Evolutionary conservation across 208 protist species (phyloP).

Genomic region (Endotrypanum monterogeii): DNA sequence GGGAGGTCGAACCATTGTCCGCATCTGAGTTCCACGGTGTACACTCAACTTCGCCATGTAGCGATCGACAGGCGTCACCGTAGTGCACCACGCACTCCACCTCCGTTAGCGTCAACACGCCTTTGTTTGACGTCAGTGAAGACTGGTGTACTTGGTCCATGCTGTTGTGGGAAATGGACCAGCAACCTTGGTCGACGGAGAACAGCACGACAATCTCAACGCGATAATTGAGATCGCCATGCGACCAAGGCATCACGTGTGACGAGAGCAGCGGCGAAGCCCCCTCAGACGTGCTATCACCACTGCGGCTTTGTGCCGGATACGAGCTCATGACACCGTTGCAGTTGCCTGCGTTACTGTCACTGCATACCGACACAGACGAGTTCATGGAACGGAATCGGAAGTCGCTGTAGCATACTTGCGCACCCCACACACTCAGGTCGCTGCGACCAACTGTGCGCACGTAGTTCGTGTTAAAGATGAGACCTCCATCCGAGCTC

Average conservation of each 20-base stretch:
- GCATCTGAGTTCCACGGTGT: slow-evolving; percentile 16
- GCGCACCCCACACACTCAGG: slow-evolving; percentile 65
- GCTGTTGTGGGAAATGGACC: slow-evolving; percentile 61
- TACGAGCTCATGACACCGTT: slow-evolving; percentile 9
- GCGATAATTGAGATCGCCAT: slow-evolving; percentile 42
- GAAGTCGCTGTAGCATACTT: slow-evolving; percentile 80
- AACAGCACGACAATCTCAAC: slow-evolving; percentile 66
- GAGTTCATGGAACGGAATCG: slow-evolving; percentile 22
- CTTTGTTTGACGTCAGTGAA: slow-evolving; percentile 63
- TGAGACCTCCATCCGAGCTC: slow-evolving; percentile 76
- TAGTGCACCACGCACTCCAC: slow-evolving; percentile 65
- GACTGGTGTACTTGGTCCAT: slow-evolving; percentile 74
- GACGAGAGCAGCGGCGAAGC: neutral
- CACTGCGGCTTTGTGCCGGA: slow-evolving; percentile 10
- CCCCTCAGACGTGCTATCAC: slow-evolving; percentile 21
- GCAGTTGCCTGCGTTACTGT: slow-evolving; percentile 15
- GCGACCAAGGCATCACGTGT: neutral
- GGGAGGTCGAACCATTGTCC: slow-evolving; percentile 13
- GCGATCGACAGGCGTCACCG: slow-evolving; percentile 20
- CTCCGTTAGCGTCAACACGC: slow-evolving; percentile 66
- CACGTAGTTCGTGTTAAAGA: slow-evolving; percentile 78
- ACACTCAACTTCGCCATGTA: slow-evolving; percentile 32
- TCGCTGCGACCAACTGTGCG: slow-evolving; percentile 66
- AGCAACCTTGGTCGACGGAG: slow-evolving; percentile 68
- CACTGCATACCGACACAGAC: slow-evolving; percentile 10